Conservation (phyloP, 371 early-diverging fungal genomes). For the Gilbertella persicaria region DNA sequence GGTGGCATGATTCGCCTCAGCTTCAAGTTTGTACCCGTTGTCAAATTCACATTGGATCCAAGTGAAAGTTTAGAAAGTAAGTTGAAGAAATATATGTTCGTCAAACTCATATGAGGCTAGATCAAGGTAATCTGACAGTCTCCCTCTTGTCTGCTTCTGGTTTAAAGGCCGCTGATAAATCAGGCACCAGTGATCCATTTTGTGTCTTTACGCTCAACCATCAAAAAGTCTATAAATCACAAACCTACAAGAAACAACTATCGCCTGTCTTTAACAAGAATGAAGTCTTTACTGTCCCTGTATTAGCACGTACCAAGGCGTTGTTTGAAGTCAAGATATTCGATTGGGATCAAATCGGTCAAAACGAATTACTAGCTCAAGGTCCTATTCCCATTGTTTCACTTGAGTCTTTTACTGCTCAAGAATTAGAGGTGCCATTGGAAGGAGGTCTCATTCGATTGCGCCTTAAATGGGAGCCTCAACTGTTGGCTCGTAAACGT, state of each 20-base stretch:
- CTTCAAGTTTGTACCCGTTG: constrained; percentile 30
- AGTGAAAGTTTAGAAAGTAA: constrained; percentile 40
- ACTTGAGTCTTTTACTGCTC: constrained; percentile 23
- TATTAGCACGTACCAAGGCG: constrained; percentile 49
- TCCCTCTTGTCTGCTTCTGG: constrained; percentile 35
- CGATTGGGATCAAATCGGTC: constrained; percentile 76
- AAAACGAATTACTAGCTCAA: constrained; percentile 51
- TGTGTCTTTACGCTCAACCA: constrained; percentile 66
- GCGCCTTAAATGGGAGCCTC: constrained; percentile 36
- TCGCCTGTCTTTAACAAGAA: constrained; percentile 71
- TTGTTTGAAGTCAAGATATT: constrained; percentile 60
- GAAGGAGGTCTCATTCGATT: constrained; percentile 15
- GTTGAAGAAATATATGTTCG: not conserved
- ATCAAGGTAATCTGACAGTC: constrained; percentile 35
- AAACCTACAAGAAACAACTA: constrained; percentile 73
- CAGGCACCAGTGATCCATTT: constrained; percentile 79
- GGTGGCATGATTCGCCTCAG: constrained; percentile 23
- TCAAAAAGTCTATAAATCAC: constrained; percentile 73
- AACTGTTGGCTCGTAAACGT: constrained; percentile 30
- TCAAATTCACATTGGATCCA: constrained; percentile 31
- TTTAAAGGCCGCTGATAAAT: constrained; percentile 41
- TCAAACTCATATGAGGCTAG: constrained; percentile 2
- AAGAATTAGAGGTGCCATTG: constrained; percentile 18
- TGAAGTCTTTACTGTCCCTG: constrained; percentile 63
- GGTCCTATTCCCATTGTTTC: constrained; percentile 21